Evolutionary conservation across 441 rosid genomes (phyloP).

Genomic region (Codiaeum variegatum): DNA sequence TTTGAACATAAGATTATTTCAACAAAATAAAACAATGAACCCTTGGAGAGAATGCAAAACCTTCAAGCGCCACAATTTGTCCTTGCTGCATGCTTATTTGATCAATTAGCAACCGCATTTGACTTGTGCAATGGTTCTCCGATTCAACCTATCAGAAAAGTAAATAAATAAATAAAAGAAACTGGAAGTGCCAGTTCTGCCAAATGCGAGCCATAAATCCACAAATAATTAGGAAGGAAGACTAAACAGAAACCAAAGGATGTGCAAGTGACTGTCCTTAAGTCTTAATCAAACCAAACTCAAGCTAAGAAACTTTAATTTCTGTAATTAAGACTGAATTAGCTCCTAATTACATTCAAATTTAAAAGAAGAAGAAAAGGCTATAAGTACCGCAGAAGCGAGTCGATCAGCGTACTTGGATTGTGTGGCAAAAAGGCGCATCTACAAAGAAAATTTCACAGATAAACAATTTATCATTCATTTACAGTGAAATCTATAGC

Average conservation of each 20-base stretch:
- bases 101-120: constrained; percentile 70
- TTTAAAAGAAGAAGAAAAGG: not conserved
- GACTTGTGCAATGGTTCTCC: constrained; percentile 70
- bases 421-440: constrained; percentile 82
- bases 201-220: not conserved
- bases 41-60: constrained; percentile 24
- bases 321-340: not conserved
- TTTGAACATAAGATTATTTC: not conserved
- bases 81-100: constrained; percentile 81
- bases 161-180: not conserved
- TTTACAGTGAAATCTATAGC: not conserved
- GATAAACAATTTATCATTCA: not conserved
- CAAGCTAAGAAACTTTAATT: not conserved
- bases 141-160: constrained; percentile 55
- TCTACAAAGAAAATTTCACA: constrained; percentile 31
- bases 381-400: constrained; percentile 57
- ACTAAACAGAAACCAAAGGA: not conserved
- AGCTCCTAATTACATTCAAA: not conserved
- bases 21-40: not conserved
- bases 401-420: constrained; percentile 82
- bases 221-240: not conserved
- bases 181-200: not conserved
- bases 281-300: not conserved
- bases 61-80: constrained; percentile 68
- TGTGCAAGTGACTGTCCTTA: not conserved